Evolutionary conservation across 2,329 filamentous ascomycete species (phyloP).

Genomic region (Sclerotinia trifoliorum): DNA sequence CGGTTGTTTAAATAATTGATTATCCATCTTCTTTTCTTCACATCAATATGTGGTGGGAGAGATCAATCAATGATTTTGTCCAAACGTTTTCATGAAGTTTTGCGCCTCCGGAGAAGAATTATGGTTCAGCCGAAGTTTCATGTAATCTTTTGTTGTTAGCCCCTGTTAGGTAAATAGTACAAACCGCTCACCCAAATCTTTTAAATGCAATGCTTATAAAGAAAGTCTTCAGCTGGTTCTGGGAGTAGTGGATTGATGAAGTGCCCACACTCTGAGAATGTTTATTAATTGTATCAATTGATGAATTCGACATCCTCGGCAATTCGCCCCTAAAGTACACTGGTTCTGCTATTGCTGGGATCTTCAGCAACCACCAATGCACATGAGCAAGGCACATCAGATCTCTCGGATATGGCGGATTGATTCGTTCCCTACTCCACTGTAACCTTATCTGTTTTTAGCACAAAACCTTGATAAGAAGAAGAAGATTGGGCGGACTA

Average conservation of each 20-base stretch:
- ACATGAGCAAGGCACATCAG: not conserved
- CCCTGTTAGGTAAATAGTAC: not conserved
- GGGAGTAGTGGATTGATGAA: not conserved
- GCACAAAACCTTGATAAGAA: not conserved
- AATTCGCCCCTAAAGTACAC: not conserved
- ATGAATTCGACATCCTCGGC: not conserved
- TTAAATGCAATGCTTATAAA: not conserved
- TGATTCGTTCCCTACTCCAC: not conserved
- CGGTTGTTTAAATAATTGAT: not conserved
- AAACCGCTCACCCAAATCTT: not conserved
- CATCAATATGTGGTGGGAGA: not conserved
- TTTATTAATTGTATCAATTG: not conserved
- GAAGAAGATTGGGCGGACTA: not conserved
- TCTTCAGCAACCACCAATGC: not conserved
- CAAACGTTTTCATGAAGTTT: not conserved
- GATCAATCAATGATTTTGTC: not conserved
- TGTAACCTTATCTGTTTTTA: not conserved
- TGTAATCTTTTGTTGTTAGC: not conserved
- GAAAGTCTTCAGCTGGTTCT: not conserved
- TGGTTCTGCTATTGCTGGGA: not conserved
- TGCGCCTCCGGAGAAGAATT: not conserved
- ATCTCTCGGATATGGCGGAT: not conserved
- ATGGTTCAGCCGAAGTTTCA: not conserved
- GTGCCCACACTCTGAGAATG: not conserved
- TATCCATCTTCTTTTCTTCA: not conserved